Evolutionary conservation across 1,139 yeast genomes (phyloP), one percentile per base, ranked within the genome.

Genomic region (Sugiyamaella pinicola): DNA sequence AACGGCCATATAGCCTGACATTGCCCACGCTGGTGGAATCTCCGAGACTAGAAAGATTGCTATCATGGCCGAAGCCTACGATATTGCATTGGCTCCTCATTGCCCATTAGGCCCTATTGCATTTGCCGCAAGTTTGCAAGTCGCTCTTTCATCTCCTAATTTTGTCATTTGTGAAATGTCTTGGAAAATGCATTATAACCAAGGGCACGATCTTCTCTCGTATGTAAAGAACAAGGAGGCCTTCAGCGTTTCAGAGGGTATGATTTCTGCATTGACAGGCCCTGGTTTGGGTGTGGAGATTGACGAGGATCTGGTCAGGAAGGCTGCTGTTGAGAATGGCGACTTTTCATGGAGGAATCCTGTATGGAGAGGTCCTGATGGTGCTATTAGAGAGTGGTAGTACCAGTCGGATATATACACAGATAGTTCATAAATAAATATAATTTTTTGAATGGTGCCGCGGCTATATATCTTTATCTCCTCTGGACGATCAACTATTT

Each of bases 51-150:
- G 60, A 52, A 49, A 60, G 40, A 65, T 67, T 41, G 69, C 70
- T 3, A 52, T 57, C 34, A 61, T 66, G 65, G 69, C 70, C 13
- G 70, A 67, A 53, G 59, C 69, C 2, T 67, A 65, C 51, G 70
- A 67, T 49, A 61, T 67, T 28, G 70, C 66, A 2, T 41, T 67
- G 6, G 70, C 70, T 13, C 70, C 70, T 9, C 70, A 67, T 48
- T 67, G 70, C 35, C 70, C 70, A 24, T 57, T 66, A 24, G 70
- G 70, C 7, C 69, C 70, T 4, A 57, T 67, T 38, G 69, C 70
- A 3, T 57, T 67, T 47, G 70, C 70, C 7, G 70, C 70, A 15
- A 58, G 62, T 35, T 54, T 66, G 38, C 70, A 67, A 37, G 55
- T 67, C 35, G 70, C 63, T 10, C 51, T 64, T 26, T 56, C 63